These are phyloP conservation scores for Ambrosiella xylebori DNA, from an alignment of 2,329 filamentous ascomycete species.

Conservation along the genomic window DNA sequence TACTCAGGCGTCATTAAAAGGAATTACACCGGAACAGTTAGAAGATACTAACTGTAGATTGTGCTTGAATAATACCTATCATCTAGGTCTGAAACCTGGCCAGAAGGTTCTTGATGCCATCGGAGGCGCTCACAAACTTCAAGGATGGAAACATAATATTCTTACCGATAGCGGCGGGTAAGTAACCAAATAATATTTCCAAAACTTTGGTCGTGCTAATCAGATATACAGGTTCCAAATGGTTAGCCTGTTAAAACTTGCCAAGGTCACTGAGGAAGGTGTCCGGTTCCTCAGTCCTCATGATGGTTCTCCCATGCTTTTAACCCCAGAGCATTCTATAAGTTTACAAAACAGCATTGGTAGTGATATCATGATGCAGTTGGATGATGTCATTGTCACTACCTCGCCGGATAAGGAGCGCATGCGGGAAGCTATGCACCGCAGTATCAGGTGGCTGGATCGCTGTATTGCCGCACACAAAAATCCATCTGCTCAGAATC, in stretches of 20 bases:
- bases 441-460: conserved; percentile 89
- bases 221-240: conserved; percentile 68
- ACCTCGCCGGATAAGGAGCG: conserved; percentile 77
- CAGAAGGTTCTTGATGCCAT: conserved; percentile 74
- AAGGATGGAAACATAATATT: conserved; percentile 91
- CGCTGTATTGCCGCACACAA: conserved; percentile 82
- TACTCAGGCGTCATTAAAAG: conserved; percentile 90
- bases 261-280: conserved; percentile 86
- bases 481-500: conserved; percentile 67
- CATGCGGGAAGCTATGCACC: conserved; percentile 88
- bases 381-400: conserved; percentile 93
- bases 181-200: conserved; percentile 13
- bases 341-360: conserved; percentile 91
- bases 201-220: neutral
- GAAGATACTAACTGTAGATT: conserved; percentile 77
- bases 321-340: conserved; percentile 95
- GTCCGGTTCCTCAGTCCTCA: conserved; percentile 93
- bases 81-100: conserved; percentile 85
- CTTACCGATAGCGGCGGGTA: conserved; percentile 65
- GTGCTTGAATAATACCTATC: conserved; percentile 96
- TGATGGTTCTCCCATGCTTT: conserved; percentile 85
- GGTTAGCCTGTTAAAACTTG: conserved; percentile 88
- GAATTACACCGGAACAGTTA: conserved; percentile 79
- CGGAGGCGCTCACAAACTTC: conserved; percentile 83
- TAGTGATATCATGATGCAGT: conserved; percentile 98